Percentiles rank a stretch among this genome's conserved stretches.
phyloP scores from a whole-genome alignment of 2,329 filamentous ascomycete genomes.

The Aspergillus amoenus region DNA sequence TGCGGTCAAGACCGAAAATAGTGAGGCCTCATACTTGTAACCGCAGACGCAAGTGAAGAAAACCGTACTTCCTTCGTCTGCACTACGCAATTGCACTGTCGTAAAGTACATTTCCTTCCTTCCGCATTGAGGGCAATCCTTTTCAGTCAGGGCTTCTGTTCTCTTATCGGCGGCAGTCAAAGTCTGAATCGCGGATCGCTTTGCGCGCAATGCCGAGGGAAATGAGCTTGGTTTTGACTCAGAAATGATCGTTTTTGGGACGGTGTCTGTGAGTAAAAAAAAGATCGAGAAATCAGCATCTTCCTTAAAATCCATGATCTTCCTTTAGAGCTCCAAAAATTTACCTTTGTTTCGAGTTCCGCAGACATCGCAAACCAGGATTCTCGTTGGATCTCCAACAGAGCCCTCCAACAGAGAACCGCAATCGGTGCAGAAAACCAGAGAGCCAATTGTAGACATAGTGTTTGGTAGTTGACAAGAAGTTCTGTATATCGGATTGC shows the following conservation, averaged over 20 bases:
- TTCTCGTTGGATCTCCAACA: constrained; percentile 71
- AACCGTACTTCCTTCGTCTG: constrained; percentile 91
- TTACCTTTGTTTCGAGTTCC: constrained; percentile 79
- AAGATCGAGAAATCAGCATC: constrained; percentile 18
- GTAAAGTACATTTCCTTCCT: constrained; percentile 80
- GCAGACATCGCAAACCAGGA: constrained; percentile 81
- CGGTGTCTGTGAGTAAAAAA: constrained; percentile 57
- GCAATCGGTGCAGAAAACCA: constrained; percentile 91
- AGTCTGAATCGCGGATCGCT: constrained; percentile 80
- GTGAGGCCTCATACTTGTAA: constrained; percentile 63
- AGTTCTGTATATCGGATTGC: not conserved
- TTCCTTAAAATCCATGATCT: not conserved
- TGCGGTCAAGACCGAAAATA: not conserved
- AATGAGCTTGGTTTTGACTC: constrained; percentile 87
- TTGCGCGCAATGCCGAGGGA: constrained; percentile 82
- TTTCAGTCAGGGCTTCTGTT: constrained; percentile 67
- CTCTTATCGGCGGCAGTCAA: constrained; percentile 75
- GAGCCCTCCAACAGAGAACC: constrained; percentile 84
- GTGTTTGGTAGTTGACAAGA: constrained; percentile 1
- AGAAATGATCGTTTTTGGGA: constrained; percentile 74
- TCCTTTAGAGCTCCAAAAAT: constrained; percentile 1
- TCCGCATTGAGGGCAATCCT: constrained; percentile 78
- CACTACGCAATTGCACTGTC: constrained; percentile 81
- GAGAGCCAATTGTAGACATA: constrained; percentile 87
- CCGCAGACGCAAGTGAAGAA: constrained; percentile 89